These are phyloP conservation scores for Erodium texanum DNA, from an alignment of 441 rosid species.

Conservation along the genomic window DNA sequence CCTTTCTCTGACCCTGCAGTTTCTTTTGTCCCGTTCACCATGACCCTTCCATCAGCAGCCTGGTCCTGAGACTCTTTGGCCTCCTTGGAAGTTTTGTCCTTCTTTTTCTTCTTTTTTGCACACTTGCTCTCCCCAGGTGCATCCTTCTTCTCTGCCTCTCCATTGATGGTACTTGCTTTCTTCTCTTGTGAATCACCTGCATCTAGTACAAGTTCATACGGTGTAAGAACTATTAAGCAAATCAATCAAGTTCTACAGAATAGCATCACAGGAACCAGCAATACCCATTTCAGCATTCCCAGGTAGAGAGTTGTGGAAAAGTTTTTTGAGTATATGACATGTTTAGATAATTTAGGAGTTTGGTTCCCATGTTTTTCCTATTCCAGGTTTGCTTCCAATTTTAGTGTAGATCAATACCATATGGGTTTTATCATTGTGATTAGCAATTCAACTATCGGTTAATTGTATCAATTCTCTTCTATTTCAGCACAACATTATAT, in stretches of 20 bases:
- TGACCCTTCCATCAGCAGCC: conserved; percentile 17
- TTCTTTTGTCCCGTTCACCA: conserved; percentile 15
- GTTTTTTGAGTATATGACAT: no score
- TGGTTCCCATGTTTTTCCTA: no score
- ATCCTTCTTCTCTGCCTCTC: conserved; percentile 36
- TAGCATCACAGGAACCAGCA: not conserved
- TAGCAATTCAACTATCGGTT: no score
- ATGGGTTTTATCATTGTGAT: no score
- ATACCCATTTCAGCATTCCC: not conserved
- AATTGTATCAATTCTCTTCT: no score
- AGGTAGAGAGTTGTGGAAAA: no score
- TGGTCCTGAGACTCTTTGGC: conserved; percentile 32
- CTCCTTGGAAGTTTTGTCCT: conserved; percentile 38
- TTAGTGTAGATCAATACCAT: no score
- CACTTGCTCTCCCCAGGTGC: conserved; percentile 38
- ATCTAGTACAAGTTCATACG: not conserved
- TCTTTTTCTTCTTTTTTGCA: conserved; percentile 51
- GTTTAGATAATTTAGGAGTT: no score
- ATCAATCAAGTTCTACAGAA: not conserved
- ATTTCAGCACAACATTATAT: no score
- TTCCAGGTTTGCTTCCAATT: no score
- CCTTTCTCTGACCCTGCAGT: conserved; percentile 23
- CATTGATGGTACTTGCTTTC: conserved; percentile 24
- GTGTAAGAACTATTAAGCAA: not conserved
- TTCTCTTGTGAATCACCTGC: conserved; percentile 24